A percentile compares a stretch with the other conserved stretches of the same genome.
Evolutionary conservation across 2,329 filamentous ascomycete genomes (phyloP).

Genomic region (Aspergillus terreus): DNA sequence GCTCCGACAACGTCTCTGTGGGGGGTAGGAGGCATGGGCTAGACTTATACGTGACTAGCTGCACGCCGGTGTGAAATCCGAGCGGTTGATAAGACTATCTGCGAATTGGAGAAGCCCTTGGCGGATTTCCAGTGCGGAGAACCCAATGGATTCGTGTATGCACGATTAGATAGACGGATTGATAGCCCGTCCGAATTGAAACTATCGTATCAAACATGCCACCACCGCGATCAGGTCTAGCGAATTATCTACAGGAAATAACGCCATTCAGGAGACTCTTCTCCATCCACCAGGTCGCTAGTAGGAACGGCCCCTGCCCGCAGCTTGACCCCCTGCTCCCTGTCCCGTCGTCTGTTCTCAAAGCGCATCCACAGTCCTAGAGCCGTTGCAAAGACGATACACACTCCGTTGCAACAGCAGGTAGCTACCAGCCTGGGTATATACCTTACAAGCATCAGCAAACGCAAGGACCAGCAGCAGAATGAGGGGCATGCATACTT

Average conservation of each 20-base stretch:
- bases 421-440: constrained; percentile 47
- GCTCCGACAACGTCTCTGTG: not conserved
- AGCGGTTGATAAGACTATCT: constrained; percentile 1
- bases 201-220: not conserved
- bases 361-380: constrained; percentile 46
- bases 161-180: not conserved
- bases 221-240: not conserved
- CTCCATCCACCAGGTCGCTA: constrained; percentile 35
- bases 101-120: not conserved
- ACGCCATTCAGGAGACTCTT: constrained; percentile 35
- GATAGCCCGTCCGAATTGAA: not conserved
- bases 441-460: constrained; percentile 27
- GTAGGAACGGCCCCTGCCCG: constrained; percentile 40
- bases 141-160: not conserved
- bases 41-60: not conserved
- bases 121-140: not conserved
- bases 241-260: constrained; percentile 21
- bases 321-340: constrained; percentile 32
- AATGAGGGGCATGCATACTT: constrained; percentile 17
- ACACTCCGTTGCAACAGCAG: constrained; percentile 40
- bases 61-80: not conserved
- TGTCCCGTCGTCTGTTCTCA: constrained; percentile 42
- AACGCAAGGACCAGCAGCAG: not conserved
- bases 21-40: not conserved
- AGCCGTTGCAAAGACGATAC: constrained; percentile 37